A percentile compares a stretch with the other conserved stretches of the same genome.
phyloP scores from a whole-genome alignment of 2,329 filamentous ascomycete genomes.

The Ophiostoma sp. region DNA sequence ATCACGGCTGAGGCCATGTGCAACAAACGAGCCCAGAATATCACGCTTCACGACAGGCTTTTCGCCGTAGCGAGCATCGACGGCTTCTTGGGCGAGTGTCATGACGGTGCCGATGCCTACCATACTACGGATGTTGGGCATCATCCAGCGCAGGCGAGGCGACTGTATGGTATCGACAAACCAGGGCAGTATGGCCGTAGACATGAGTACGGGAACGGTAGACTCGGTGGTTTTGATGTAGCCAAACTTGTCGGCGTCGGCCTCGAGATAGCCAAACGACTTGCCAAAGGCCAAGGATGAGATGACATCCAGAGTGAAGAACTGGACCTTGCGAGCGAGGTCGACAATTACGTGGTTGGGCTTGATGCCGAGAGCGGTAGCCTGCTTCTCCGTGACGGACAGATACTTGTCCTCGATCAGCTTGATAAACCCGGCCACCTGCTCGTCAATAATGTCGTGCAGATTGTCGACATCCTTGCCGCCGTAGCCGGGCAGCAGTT shows the following conservation, averaged over 20 bases:
- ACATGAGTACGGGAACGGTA: conserved; percentile 38
- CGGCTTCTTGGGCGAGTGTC: conserved; percentile 26
- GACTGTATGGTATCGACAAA: conserved; percentile 38
- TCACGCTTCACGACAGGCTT: conserved; percentile 29
- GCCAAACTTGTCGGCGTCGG: conserved; percentile 43
- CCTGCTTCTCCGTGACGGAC: conserved; percentile 33
- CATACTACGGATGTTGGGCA: conserved; percentile 25
- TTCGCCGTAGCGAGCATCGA: conserved; percentile 24
- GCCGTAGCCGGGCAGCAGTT: conserved; percentile 31
- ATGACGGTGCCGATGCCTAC: conserved; percentile 26
- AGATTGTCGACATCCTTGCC: conserved; percentile 33
- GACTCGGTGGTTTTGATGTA: conserved; percentile 36
- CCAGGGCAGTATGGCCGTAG: conserved; percentile 41
- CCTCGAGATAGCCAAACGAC: conserved; percentile 43
- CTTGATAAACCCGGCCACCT: conserved; percentile 40
- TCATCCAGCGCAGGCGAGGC: conserved; percentile 34
- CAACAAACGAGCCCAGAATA: conserved; percentile 39
- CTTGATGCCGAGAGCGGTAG: not conserved
- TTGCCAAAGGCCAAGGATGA: conserved; percentile 46
- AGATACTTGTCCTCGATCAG: conserved; percentile 41
- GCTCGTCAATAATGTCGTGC: conserved; percentile 39
- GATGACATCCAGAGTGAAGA: conserved; percentile 52
- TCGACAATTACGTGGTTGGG: conserved; percentile 29
- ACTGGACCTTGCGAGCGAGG: conserved; percentile 45
- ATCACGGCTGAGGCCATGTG: conserved; percentile 36